These are phyloP conservation scores for Pyrenophora tritici-repentis DNA, from an alignment of 2,329 filamentous ascomycete species.

Conservation along the genomic window DNA sequence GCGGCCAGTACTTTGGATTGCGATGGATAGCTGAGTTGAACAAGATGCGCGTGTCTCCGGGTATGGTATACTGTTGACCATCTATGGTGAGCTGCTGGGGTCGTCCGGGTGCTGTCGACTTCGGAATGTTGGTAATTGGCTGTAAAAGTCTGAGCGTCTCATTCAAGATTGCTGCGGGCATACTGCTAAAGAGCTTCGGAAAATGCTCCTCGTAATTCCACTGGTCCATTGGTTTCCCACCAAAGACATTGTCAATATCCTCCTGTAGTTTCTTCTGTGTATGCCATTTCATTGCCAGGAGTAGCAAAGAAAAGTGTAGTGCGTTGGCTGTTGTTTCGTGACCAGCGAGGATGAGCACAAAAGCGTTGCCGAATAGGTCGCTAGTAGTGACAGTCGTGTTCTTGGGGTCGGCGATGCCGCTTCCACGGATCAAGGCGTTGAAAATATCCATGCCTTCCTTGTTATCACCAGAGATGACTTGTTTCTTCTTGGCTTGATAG, in stretches of 20 bases:
- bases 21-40: slow-evolving; percentile 63
- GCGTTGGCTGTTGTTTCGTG: slow-evolving; percentile 81
- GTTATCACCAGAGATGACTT: slow-evolving; percentile 44
- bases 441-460: slow-evolving; percentile 61
- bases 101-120: slow-evolving; percentile 55
- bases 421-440: slow-evolving; percentile 46
- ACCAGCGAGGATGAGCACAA: slow-evolving; percentile 68
- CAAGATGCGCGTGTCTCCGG: slow-evolving; percentile 60
- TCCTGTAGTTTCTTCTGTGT: slow-evolving; percentile 69
- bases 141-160: slow-evolving; percentile 76
- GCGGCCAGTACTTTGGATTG: slow-evolving; percentile 75
- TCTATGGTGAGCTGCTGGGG: slow-evolving; percentile 64
- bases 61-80: slow-evolving; percentile 63
- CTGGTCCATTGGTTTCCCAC: slow-evolving; percentile 59
- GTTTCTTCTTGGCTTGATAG: slow-evolving; percentile 63
- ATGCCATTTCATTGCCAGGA: slow-evolving; percentile 67
- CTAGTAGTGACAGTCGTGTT: slow-evolving; percentile 39
- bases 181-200: slow-evolving; percentile 68
- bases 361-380: slow-evolving; percentile 74
- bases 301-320: slow-evolving; percentile 71
- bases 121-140: slow-evolving; percentile 73
- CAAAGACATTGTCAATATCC: slow-evolving; percentile 70
- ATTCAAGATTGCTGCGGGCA: slow-evolving; percentile 76
- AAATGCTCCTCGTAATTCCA: slow-evolving; percentile 76
- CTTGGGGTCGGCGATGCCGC: slow-evolving; percentile 41